These are phyloP conservation scores for Mangifera indica DNA, from an alignment of 345 rosid species.

Conservation along the genomic window DNA sequence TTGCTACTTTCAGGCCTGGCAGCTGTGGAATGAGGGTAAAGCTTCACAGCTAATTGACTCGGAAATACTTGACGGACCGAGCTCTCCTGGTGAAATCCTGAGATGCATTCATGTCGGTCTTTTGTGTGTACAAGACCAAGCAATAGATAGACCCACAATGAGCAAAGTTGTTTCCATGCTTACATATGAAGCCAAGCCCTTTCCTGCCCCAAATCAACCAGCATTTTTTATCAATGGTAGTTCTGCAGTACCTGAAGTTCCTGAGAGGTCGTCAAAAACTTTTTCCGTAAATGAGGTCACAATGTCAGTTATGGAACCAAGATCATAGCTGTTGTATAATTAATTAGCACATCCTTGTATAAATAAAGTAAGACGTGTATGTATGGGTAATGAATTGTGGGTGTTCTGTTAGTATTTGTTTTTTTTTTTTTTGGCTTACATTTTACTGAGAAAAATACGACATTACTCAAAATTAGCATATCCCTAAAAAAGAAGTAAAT, in stretches of 20 bases:
- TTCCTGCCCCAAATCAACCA: conserved; percentile 6
- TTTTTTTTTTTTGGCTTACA: too few species aligned
- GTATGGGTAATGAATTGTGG: too few species aligned
- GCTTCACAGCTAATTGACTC: conserved; percentile 14
- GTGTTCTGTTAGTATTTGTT: too few species aligned
- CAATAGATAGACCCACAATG: conserved; percentile 22
- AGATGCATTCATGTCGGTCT: not conserved
- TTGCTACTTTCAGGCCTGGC: conserved; percentile 19
- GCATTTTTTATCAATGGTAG: not conserved
- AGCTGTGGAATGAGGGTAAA: conserved; percentile 13
- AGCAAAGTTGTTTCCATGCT: conserved; percentile 15
- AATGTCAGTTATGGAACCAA: conserved; percentile 7
- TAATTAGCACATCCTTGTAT: too few species aligned
- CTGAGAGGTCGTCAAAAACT: not conserved
- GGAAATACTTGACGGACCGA: not conserved
- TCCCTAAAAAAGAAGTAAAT: too few species aligned
- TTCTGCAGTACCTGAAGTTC: not conserved
- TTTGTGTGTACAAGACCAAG: not conserved
- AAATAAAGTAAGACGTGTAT: too few species aligned
- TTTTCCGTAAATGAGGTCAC: conserved; percentile 8
- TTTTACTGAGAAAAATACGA: too few species aligned
- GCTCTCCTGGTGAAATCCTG: not conserved
- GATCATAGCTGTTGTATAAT: not conserved
- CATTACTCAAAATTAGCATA: too few species aligned
- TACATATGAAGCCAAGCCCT: not conserved